Percentiles rank a stretch among this genome's conserved stretches.
These are phyloP conservation scores for Corynascus novoguineensis DNA, from an alignment of 495 filamentous ascomycete species.

Conservation along the genomic window DNA sequence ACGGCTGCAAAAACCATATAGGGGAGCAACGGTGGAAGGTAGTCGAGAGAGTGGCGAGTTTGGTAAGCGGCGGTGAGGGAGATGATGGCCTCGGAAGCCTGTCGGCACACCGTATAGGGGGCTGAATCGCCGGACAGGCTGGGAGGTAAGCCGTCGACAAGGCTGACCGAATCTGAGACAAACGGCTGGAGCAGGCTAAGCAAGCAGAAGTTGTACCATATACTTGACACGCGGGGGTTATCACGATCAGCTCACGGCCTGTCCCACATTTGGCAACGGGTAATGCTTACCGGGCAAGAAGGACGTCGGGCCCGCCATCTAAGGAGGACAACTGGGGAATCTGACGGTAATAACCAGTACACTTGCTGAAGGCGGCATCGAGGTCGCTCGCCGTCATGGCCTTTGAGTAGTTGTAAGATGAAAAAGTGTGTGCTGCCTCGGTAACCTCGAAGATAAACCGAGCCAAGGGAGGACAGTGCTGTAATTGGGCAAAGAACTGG, in stretches of 20 bases:
- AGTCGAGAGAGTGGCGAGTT: conserved; percentile 16
- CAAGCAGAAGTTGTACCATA: conserved; percentile 29
- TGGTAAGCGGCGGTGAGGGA: conserved; percentile 26
- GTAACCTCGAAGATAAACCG: conserved; percentile 27
- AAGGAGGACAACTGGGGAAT: conserved; percentile 2
- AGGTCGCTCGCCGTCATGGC: conserved; percentile 28
- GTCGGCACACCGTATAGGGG: conserved; percentile 16
- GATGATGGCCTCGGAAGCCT: conserved; percentile 28
- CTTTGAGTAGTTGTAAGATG: conserved; percentile 23
- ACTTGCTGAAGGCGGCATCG: conserved; percentile 25
- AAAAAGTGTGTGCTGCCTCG: conserved; percentile 25
- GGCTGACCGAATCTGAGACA: conserved; percentile 16
- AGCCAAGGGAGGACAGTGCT: conserved; percentile 18
- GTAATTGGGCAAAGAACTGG: conserved; percentile 24
- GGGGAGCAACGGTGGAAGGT: conserved; percentile 18
- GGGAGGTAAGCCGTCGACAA: conserved; percentile 13
- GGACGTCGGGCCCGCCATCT: conserved; percentile 13
- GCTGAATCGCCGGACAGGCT: conserved; percentile 14
- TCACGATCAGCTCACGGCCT: not conserved
- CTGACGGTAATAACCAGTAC: conserved; percentile 12
- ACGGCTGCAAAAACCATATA: conserved; percentile 26
- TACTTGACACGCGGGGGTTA: conserved; percentile 1
- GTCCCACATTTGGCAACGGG: not conserved
- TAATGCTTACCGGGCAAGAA: conserved; percentile 25
- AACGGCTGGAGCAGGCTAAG: conserved; percentile 26